Evolutionary conservation across 1,284 basidiomycete genomes (phyloP).

Genomic region (Cutaneotrichosporon curvatum): DNA sequence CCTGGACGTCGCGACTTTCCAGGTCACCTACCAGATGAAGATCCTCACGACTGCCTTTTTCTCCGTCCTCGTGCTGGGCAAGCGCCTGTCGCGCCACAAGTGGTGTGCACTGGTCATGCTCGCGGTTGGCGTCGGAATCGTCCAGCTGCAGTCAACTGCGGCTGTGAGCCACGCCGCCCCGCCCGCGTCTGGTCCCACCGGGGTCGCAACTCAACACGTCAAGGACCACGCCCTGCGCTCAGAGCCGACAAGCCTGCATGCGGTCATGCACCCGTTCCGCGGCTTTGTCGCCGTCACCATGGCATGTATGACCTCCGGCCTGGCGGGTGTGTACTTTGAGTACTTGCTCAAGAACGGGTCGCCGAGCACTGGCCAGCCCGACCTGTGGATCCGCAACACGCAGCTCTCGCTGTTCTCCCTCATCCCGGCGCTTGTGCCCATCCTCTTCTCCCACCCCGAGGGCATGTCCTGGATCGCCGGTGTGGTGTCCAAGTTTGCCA

Average conservation of each 20-base stretch:
- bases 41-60: conserved; percentile 94
- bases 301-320: conserved; percentile 90
- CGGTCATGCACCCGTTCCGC: conserved; percentile 63
- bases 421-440: conserved; percentile 77
- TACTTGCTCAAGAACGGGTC: conserved; percentile 83
- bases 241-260: not conserved
- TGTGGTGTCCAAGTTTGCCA: conserved; percentile 37
- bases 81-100: conserved; percentile 64
- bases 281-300: conserved; percentile 78
- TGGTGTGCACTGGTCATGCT: conserved; percentile 80
- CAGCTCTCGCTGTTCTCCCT: conserved; percentile 92
- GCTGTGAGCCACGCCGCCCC: conserved; percentile 11
- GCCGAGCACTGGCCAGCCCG: conserved; percentile 39
- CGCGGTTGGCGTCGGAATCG: conserved; percentile 83
- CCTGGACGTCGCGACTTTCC: conserved; percentile 85
- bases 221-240: not conserved
- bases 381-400: conserved; percentile 94
- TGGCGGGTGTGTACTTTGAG: conserved; percentile 98
- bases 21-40: conserved; percentile 90
- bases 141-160: conserved; percentile 65
- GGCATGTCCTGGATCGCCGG: conserved; percentile 30
- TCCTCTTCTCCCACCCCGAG: conserved; percentile 54
- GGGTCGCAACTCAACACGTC: not conserved
- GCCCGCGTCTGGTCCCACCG: not conserved
- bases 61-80: conserved; percentile 81